Evolutionary conservation across 306 rosid genomes (phyloP).

Genomic region (Canavalia ensiformis): DNA sequence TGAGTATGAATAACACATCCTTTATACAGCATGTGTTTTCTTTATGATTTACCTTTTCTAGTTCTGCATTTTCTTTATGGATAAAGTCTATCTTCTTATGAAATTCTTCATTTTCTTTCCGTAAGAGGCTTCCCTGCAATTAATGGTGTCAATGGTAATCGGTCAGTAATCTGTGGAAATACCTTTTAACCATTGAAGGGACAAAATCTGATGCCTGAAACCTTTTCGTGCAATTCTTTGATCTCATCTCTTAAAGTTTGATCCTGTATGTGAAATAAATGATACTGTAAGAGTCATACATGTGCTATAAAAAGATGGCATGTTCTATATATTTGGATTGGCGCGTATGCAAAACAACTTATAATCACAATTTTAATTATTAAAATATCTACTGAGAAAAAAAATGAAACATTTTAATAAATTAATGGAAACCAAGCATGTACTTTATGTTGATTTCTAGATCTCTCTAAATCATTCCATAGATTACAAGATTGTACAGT

Average conservation of each 20-base stretch:
- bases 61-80: slow-evolving; percentile 60
- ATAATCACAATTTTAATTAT: not conserved
- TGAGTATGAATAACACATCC: not conserved
- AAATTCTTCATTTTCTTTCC: slow-evolving; percentile 59
- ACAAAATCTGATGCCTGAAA: slow-evolving; percentile 17
- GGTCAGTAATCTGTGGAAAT: slow-evolving; percentile 18
- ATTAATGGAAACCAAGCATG: not conserved
- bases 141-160: slow-evolving; percentile 35
- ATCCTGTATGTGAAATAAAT: slow-evolving; percentile 60
- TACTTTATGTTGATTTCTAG: not conserved
- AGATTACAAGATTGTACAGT: too few relatives aligned
- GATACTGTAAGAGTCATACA: slow-evolving; percentile 30
- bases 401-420: not conserved
- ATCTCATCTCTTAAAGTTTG: slow-evolving; percentile 61
- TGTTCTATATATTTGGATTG: not conserved
- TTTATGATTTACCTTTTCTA: slow-evolving; percentile 56
- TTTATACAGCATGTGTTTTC: not conserved
- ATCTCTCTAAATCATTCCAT: too few relatives aligned
- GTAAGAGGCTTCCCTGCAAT: slow-evolving; percentile 60
- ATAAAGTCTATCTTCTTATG: slow-evolving; percentile 55
- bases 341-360: not conserved
- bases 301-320: not conserved
- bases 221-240: slow-evolving; percentile 61
- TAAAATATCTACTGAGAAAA: not conserved
- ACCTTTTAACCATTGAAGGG: slow-evolving; percentile 24